Base-by-base conservation (phyloP, 495 filamentous ascomycete species). In the Hypoxylon cercidicola region DNA sequence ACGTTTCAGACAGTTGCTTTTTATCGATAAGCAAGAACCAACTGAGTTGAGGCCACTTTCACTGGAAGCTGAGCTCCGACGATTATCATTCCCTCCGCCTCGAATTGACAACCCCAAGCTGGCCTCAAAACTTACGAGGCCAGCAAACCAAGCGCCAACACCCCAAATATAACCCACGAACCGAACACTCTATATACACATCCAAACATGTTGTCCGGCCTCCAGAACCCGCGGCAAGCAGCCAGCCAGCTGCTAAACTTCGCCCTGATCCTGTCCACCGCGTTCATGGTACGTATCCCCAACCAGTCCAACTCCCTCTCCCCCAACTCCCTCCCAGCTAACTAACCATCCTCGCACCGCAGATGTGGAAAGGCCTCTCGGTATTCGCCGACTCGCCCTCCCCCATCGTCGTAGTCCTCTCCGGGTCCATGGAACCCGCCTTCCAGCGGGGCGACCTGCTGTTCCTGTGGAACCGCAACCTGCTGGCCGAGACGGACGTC, bases 371-470 rank as follows among this genome's bases (percentile, higher is more conserved):
- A 78, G 91, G 90, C 7, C 86, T 99, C 43, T 95, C 91, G 19
- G 87, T 99, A 5, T 83, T 88, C 62, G 87, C 93, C 39, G 88
- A 95, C 66, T 96, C 91, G 3, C 92, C 92, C 32, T 93, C 89
- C 0, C 95, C 95, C 5, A 98, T 98, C 66, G 95, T 97, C 60
- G 95, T 97, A 40, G 95, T 99, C 1, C 83, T 98, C 12, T 95
- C 91, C 1, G 95, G 95, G 2, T 91, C 87, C 48, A 99, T 98
- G 95, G 95, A 99, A 69, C 95, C 95, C 0, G 95, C 96, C 3
- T 98, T 99, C 78, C 93, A 97, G 73, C 84, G 95, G 58, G 95
- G 95, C 34, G 95, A 99, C 76, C 80, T 99, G 3, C 82, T 99
- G 9, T 91, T 98, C 69, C 79, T 99, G 10, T 98, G 94, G 93